phyloP scores from a whole-genome alignment of 306 rosid genomes.

The Cucumis sativus region DNA sequence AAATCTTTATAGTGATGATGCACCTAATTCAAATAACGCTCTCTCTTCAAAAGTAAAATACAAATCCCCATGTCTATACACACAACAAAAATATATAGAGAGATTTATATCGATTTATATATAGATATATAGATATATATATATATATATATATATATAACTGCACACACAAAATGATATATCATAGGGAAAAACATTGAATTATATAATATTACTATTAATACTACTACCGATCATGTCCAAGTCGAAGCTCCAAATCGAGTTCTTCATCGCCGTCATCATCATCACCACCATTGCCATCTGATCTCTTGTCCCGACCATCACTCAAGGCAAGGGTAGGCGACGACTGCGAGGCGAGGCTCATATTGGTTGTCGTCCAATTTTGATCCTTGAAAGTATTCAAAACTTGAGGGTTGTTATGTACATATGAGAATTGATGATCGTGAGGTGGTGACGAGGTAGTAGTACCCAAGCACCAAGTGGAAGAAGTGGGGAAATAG shows the following conservation, averaged over 20 bases:
- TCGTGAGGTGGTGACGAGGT: neutral
- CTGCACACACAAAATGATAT: neutral
- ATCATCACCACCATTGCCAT: constrained; percentile 11
- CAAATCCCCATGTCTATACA: neutral
- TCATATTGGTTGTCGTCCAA: neutral
- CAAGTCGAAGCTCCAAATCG: constrained; percentile 93
- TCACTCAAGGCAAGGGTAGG: neutral
- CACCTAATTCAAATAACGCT: neutral
- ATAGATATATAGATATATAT: neutral
- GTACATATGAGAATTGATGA: neutral
- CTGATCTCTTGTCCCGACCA: constrained; percentile 14
- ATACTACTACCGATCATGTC: constrained; percentile 38
- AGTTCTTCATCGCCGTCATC: constrained; percentile 18
- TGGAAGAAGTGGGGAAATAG: constrained; percentile 19
- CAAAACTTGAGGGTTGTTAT: constrained; percentile 10
- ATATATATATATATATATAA: neutral
- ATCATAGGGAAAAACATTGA: neutral
- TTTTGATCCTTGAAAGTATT: neutral
- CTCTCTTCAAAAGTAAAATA: constrained; percentile 1
- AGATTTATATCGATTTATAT: neutral
- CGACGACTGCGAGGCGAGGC: neutral
- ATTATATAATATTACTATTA: neutral
- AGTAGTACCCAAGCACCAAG: constrained; percentile 14
- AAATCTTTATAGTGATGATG: neutral
- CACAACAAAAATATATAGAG: neutral